These are phyloP conservation scores for Candida gorgasii DNA, from an alignment of 805 yeast species.

Conservation along the genomic window DNA sequence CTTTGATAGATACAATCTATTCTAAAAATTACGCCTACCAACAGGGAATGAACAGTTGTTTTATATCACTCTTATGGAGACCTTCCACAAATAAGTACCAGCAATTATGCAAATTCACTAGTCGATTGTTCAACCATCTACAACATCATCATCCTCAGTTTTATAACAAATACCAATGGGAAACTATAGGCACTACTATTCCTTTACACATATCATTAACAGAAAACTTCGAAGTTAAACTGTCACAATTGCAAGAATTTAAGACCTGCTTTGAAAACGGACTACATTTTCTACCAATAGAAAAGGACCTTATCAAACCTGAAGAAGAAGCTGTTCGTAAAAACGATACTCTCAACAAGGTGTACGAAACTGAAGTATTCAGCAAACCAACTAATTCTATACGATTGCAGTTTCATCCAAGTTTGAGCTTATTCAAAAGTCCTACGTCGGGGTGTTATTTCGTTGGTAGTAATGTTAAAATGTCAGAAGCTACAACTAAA, in stretches of 20 bases:
- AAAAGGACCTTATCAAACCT: not conserved
- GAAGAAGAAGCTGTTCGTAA: not conserved
- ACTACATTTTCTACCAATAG: not conserved
- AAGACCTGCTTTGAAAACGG: not conserved
- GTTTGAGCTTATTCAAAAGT: slow-evolving; percentile 5
- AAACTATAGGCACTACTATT: not conserved
- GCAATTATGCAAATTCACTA: slow-evolving; percentile 2
- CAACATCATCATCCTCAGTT: slow-evolving; percentile 9
- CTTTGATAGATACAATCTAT: too few relatives aligned
- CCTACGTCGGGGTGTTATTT: slow-evolving; percentile 5
- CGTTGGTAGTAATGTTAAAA: slow-evolving; percentile 1
- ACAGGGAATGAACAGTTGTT: slow-evolving; percentile 10
- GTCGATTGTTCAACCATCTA: slow-evolving; percentile 2
- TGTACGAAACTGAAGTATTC: not conserved
- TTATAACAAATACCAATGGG: slow-evolving; percentile 10
- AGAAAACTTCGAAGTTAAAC: not conserved
- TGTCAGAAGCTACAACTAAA: not conserved
- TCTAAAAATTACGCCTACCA: slow-evolving; percentile 13
- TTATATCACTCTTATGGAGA: slow-evolving; percentile 11
- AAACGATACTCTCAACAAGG: not conserved
- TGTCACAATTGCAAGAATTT: not conserved
- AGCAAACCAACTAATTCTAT: not conserved
- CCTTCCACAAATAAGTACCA: slow-evolving; percentile 2
- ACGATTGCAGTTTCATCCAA: slow-evolving; percentile 7
- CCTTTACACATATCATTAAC: slow-evolving; percentile 7